Evolutionary conservation across 2,329 filamentous ascomycete genomes (phyloP), one percentile per base, ranked within the genome.

Genomic region (Aspergillus sp.): DNA sequence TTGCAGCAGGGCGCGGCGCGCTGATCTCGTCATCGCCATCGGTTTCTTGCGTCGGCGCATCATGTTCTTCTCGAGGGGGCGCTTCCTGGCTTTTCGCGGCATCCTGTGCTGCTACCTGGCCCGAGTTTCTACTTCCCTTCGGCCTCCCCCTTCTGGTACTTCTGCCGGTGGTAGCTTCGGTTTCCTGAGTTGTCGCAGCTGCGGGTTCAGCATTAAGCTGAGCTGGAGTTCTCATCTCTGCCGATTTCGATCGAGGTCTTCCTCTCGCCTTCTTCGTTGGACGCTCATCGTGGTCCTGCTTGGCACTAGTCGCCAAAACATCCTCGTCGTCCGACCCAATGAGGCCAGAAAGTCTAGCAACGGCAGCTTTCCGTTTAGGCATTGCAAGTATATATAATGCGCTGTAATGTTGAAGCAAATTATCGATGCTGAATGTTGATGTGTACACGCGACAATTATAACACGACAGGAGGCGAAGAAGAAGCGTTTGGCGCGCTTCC

Each of bases 301-400:
- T 30, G 45, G 49, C 30, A 69, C 56, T 73, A 49, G 69, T 69
- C 64, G 74, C 69, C 61, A 72, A 71, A 7, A 75, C 65, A 57
- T 80, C 77, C 41, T 81, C 79, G 64, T 75, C 75, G 45, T 84
- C 82, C 15, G 81, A 82, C 52, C 80, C 81, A 9, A 83, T 68
- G 23, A 84, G 67, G 9, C 76, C 78, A 38, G 82, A 81, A 17
- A 84, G 65, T 57, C 78, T 80, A 38, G 79, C 34, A 15, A 15
- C 70, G 15, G 73, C 64, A 7, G 73, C 76, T 63, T 81, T 81
- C 50, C 77, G 68, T 65, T 79, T 80, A 9, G 77, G 75, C 76
- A 79, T 79, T 57, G 45, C 19, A 31, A 13, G 28, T 7, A 47
- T 54, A 58, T 61, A 60, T 57, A 52, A 55, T 56, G 19, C 25